phyloP scores from a whole-genome alignment of 1,284 basidiomycete genomes.

The Phlebopus sp. region DNA sequence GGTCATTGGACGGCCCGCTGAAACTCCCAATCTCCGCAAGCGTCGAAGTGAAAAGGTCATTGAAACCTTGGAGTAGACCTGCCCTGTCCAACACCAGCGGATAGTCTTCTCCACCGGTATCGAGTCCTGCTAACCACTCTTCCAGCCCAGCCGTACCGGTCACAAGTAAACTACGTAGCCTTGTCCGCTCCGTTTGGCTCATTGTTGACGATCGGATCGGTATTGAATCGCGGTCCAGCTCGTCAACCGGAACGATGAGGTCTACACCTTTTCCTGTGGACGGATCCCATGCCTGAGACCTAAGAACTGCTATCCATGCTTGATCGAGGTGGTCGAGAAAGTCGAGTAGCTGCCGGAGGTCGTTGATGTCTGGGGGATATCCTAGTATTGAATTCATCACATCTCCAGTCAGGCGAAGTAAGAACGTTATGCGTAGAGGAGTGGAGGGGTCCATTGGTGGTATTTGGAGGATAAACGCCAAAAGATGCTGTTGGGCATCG shows the following conservation, averaged over 20 bases:
- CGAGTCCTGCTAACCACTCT: constrained; percentile 55
- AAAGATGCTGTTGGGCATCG: constrained; percentile 48
- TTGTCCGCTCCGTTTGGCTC: constrained; percentile 66
- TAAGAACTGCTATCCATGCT: constrained; percentile 65
- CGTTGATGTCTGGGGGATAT: constrained; percentile 45
- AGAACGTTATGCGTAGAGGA: constrained; percentile 56
- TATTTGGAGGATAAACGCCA: constrained; percentile 64
- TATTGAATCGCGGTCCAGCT: constrained; percentile 17
- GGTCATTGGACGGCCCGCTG: constrained; percentile 29
- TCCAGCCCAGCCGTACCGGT: constrained; percentile 57
- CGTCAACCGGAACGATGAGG: constrained; percentile 38
- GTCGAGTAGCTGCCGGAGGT: constrained; percentile 52
- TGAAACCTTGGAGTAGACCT: constrained; percentile 57
- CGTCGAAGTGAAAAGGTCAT: constrained; percentile 59
- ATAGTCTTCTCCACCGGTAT: constrained; percentile 37
- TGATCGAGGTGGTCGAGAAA: constrained; percentile 69
- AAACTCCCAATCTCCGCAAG: constrained; percentile 52
- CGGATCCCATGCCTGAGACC: constrained; percentile 62
- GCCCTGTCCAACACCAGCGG: constrained; percentile 42
- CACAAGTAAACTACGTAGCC: constrained; percentile 62
- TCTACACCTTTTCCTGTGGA: constrained; percentile 45
- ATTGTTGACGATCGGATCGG: constrained; percentile 41
- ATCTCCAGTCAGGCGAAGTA: constrained; percentile 70
- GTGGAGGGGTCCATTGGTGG: constrained; percentile 68
- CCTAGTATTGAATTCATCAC: constrained; percentile 55